Evolutionary conservation across 306 rosid genomes (phyloP), one percentile per base, ranked within the genome.

Genomic region (Dryas alaskensis): DNA sequence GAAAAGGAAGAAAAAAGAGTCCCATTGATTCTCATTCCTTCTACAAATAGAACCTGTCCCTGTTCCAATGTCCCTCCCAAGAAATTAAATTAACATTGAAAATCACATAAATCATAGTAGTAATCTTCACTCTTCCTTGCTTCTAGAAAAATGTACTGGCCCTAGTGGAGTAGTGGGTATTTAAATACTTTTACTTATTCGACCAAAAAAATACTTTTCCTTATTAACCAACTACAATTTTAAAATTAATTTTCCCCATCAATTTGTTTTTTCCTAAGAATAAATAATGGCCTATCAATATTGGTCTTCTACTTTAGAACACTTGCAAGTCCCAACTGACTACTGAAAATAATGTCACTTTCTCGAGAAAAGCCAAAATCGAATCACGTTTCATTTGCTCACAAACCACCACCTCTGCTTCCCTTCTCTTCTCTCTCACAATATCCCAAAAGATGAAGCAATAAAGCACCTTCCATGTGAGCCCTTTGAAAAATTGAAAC

Each of bases 301-400:
- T 27, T 55, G 22, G 44, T 45, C n/a, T 58, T 71, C 55, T 9
- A 25, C 46, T 27, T 45, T 45, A 0, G n/a, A 31, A 11, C 60
- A 12, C 47, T 19, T 58, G 75, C 44, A 27, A 27, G 75, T 45
- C 17, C 67, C 76, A 22, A 22, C 6, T 1, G 2, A 62, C 25
- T 8, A 16, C 48, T 62, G 16, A 60, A 12, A 12, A 62, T 40
- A 8, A 42, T 11, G 13, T 27, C 67, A 45, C 57, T 25, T 10
- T 45, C 57, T 4, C 31, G 17, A 8, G 58, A 8, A 8, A 25
- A 27, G 12, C 66, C 46, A 58, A 44, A 37, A 25, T 45, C 63
- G 47, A 72, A 72, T 84, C 85, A 80, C 84, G 79, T 65, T 80
- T 37, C 65, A 37, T 72, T 59, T 64, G 67, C 58, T 70, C 12